Base-by-base conservation (phyloP, 371 early-diverging fungal species). In the Blastocladiella emersonii region DNA sequence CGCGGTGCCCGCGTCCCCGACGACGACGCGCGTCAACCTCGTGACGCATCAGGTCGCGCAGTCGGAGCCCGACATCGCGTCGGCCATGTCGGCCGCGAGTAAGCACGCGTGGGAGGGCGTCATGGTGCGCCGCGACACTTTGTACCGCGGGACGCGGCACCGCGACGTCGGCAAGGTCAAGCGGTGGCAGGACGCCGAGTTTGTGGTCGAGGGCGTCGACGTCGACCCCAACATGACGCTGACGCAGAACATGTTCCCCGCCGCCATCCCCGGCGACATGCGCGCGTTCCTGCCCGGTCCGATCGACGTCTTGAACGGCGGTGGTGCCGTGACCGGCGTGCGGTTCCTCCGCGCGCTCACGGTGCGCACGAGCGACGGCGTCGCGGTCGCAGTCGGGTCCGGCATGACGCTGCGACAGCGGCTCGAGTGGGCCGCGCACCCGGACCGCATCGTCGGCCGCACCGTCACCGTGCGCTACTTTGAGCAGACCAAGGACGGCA, bases 41-140 rank as follows among this genome's bases (percentile, higher is more conserved):
- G n/a, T n/a, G n/a, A n/a, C n/a, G n/a, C n/a, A n/a, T n/a, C n/a
- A n/a, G n/a, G n/a, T n/a, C n/a, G n/a, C n/a, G n/a, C n/a, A n/a
- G n/a, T n/a, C n/a, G n/a, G n/a, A n/a, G n/a, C n/a, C n/a, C n/a
- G n/a, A n/a, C n/a, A n/a, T n/a, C n/a, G n/a, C n/a, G n/a, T n/a
- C n/a, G n/a, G n/a, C n/a, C n/a, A n/a, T n/a, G n/a, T n/a, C n/a
- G n/a, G n/a, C n/a, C n/a, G n/a, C n/a, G n/a, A n/a, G n/a, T n/a
- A n/a, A n/a, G n/a, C 34, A 66, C 43, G 80, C 75, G 4, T 83
- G 84, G 84, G 84, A 83, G 62, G 84, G 84, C 0, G 60, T 83
- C 13, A 76, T 83, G 39, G 30, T 83, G 25, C 71, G 82, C n/a
- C 72, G 69, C 62, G 71, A 83, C 67, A 64, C 66, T 1, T 64